Base-by-base conservation (phyloP, 371 early-diverging fungal genomes). In the Nematocida major region DNA sequence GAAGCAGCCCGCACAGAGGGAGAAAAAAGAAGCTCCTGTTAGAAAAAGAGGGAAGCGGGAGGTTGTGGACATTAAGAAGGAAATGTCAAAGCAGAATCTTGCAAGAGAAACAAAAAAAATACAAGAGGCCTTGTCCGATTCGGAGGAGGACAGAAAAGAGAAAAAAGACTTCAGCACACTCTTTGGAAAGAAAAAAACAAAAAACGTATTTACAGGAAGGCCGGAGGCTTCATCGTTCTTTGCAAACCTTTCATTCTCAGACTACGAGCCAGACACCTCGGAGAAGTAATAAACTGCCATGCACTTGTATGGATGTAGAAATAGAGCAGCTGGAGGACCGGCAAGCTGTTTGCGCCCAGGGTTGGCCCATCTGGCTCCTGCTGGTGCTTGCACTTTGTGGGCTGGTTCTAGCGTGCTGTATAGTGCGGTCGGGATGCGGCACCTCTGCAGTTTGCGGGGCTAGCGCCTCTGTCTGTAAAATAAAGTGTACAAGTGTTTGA, bases 151-250 rank as follows among this genome's bases (percentile, higher is more conserved):
- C 18, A n/a, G 62, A 40, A 68, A 54, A 30, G 70, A 69, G 22
- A 57, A 65, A 26, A 73, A 73, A 54, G 76, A 73, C 66, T 73
- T 73, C 34, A 73, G 76, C 45, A 73, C 62, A 4, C 76, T 73
- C 51, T 73, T 73, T 73, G 53, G 50, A 32, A 73, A 73, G 54
- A 62, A 18, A 34, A 62, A 73, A 47, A n/a, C 20, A 22, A 73
- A 73, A 51, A 45, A 34, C 11, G 66, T 61, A 20, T 73, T 73
- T 38, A 69, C 76, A 34, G 49, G 15, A 15, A 11, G 47, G 32
- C 65, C 59, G 38, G 76, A 61, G 2, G 62, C 76, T 9, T 62
- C 62, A n/a, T 73, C 76, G 26, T 73, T 73, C 65, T 73, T 73
- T 63, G 76, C 76, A 22, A 63, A 73, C 47, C 51, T 73, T 26